Conservation (phyloP, 371 early-diverging fungal species). For the Syncephalastrum racemosum region DNA sequence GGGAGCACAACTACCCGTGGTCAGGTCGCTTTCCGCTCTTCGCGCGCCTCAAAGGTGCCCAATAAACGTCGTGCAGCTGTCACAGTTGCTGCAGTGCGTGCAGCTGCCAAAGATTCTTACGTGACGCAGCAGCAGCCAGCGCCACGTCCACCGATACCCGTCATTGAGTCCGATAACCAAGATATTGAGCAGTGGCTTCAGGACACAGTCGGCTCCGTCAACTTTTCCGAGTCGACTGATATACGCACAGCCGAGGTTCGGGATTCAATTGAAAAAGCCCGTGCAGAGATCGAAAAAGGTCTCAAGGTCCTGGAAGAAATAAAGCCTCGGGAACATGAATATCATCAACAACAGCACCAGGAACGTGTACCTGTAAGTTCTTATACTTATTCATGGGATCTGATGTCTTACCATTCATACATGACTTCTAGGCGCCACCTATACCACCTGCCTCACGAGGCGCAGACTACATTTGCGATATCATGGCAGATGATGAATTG, state of each 20-base stretch:
- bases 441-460: no score
- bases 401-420: no score
- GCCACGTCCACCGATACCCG: conserved; percentile 5
- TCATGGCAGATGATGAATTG: conserved; percentile 13
- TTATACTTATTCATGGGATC: no score
- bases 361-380: no score
- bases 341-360: conserved; percentile 1
- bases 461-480: neutral
- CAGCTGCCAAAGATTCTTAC: neutral
- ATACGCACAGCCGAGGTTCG: conserved; percentile 33
- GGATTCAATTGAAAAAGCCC: conserved; percentile 52
- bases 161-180: conserved; percentile 9
- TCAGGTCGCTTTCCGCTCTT: conserved; percentile 25
- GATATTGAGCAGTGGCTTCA: conserved; percentile 28
- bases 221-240: conserved; percentile 16
- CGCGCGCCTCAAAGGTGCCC: conserved; percentile 10
- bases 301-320: conserved; percentile 46
- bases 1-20: conserved; percentile 22
- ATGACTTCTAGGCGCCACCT: no score
- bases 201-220: conserved; percentile 16
- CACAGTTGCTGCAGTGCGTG: no score
- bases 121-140: neutral
- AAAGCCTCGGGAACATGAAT: conserved; percentile 13
- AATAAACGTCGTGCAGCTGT: neutral
- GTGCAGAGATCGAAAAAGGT: conserved; percentile 55